phyloP scores from a whole-genome alignment of 306 rosid species.

The Fragaria iinumae region DNA sequence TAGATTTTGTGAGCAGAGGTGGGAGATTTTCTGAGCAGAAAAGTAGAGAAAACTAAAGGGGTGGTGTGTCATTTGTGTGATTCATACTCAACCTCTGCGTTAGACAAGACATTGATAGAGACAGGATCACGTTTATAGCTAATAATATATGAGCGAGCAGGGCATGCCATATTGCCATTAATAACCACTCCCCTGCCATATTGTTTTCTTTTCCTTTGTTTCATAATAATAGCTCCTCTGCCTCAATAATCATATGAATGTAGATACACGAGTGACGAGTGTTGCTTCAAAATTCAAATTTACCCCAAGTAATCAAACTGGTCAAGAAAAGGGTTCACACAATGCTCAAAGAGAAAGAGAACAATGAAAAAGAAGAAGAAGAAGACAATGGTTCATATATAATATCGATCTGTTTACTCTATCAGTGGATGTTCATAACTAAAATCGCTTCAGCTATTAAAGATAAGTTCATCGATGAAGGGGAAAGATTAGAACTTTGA shows the following conservation, averaged over 20 bases:
- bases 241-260: background rate
- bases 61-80: background rate
- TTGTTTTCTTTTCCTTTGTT: background rate
- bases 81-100: background rate
- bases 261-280: background rate
- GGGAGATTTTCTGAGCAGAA: constrained; percentile 1
- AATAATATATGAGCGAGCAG: background rate
- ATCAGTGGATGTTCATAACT: background rate
- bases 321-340: background rate
- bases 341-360: too few species aligned
- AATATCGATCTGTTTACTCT: background rate
- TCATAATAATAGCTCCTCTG: background rate
- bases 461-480: background rate
- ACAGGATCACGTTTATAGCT: background rate
- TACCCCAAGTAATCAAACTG: background rate
- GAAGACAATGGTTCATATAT: background rate
- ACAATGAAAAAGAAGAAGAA: too few species aligned
- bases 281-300: background rate
- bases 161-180: background rate
- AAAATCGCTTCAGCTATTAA: background rate
- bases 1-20: constrained; percentile 14
- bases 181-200: background rate
- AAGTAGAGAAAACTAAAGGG: background rate
- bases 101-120: background rate
- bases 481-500: background rate